A percentile compares a stretch with the other conserved stretches of the same genome.
Conservation (phyloP, 2,329 filamentous ascomycete species). For the Fusarium sp. region DNA sequence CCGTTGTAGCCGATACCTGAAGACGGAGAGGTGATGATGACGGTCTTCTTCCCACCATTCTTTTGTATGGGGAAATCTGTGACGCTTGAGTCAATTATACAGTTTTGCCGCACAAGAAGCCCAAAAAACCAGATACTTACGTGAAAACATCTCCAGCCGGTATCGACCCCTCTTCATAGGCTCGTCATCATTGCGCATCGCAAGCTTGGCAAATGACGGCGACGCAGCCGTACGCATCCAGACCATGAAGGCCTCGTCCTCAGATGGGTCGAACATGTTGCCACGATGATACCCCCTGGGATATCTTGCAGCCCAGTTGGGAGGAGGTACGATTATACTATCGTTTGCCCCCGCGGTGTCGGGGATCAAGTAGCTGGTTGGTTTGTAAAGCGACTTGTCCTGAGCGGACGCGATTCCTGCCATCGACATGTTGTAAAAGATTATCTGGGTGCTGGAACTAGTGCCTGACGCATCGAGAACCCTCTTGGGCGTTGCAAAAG, state of each 20-base stretch:
- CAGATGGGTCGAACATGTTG: not conserved
- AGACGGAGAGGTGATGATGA: not conserved
- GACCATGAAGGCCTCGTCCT: slow-evolving; percentile 7
- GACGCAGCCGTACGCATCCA: slow-evolving; percentile 8
- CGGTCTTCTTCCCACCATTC: not conserved
- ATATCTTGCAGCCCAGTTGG: not conserved
- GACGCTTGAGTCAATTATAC: not conserved
- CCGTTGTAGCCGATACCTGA: not conserved
- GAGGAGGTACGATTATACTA: not conserved
- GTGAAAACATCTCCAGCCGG: not conserved
- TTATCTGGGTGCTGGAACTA: not conserved
- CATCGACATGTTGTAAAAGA: not conserved
- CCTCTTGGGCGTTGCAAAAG: not conserved
- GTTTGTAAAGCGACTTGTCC: not conserved
- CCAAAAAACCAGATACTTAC: not conserved
- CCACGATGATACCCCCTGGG: not conserved
- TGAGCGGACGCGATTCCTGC: not conserved
- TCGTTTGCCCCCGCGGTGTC: not conserved
- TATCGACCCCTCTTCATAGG: not conserved
- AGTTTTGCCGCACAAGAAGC: not conserved
- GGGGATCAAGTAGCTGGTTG: not conserved
- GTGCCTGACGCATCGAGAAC: not conserved
- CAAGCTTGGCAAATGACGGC: not conserved
- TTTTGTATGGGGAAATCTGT: not conserved
- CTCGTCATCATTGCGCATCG: not conserved